Base-by-base conservation (phyloP, 495 filamentous ascomycete species). In the Penicillium robsamsonii region DNA sequence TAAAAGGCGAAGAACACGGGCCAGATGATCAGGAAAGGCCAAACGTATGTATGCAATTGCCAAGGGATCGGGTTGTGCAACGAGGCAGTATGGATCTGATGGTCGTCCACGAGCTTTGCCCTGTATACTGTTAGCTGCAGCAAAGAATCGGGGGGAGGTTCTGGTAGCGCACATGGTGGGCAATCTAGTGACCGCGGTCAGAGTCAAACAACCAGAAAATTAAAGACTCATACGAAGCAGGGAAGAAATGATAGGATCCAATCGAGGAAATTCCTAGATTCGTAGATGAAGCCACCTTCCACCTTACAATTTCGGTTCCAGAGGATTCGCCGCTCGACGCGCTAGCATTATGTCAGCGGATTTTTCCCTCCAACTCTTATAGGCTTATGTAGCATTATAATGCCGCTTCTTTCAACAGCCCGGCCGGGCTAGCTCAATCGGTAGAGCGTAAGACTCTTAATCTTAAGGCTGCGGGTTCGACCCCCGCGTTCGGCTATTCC, bases 1-100 rank as follows among this genome's bases (percentile, higher is more conserved):
- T 93, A 97, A 70, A 90, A 82, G 62, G 90, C 81, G 52, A 97
- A 84, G 74, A 97, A 96, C 59, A 84, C 76, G 33, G 94, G 93
- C 91, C 96, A 99, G 62, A 91, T 81, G 55, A 96, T 83, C 29
- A 87, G 69, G 63, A 96, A 99, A 1, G 94, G 94, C 89, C 89
- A 94, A 60, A 96, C 71, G 70, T 99, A 97, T 58, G 88, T 75
- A 73, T 96, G 94, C 35, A 92, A 74, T 57, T 85, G 84, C 49
- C 85, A 68, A 41, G 95, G 89, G 49, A 96, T 83, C 30, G 95
- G 93, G 68, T 88, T 90, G 67, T 97, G 89, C 53, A 99, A 81
- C 57, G 90, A 88, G 55, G 95, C 87, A 64, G 85, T 81, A 75
- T 87, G 81, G 70, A 99, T 96, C 80, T 96, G 90, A 65, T 87